Evolutionary conservation across 2,329 filamentous ascomycete species (phyloP).

Genomic region (Sarocladium strictum): DNA sequence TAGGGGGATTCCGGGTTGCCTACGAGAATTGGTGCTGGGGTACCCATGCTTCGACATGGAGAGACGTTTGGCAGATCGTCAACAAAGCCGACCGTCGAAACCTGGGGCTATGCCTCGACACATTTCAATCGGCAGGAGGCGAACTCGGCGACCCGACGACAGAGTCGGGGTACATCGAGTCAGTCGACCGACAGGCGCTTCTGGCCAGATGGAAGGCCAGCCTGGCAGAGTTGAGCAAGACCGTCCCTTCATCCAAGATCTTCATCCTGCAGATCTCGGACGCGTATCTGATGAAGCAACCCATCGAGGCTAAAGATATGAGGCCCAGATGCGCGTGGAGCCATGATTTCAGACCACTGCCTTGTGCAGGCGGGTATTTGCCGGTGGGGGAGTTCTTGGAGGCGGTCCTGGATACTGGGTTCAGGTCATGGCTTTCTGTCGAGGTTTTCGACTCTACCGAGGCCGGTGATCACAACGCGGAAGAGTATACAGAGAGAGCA

Average conservation of each 20-base stretch:
- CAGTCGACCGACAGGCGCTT: constrained; percentile 34
- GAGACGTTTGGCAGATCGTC: constrained; percentile 64
- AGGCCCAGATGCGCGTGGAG: constrained; percentile 64
- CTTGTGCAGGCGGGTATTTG: constrained; percentile 65
- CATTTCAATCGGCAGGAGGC: constrained; percentile 67
- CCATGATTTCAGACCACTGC: constrained; percentile 62
- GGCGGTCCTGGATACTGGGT: constrained; percentile 63
- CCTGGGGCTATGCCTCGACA: constrained; percentile 70
- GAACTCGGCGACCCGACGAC: constrained; percentile 71
- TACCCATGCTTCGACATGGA: constrained; percentile 63
- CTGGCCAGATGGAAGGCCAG: constrained; percentile 45
- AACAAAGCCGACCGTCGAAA: constrained; percentile 56
- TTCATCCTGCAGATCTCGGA: constrained; percentile 71
- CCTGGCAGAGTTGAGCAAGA: constrained; percentile 46
- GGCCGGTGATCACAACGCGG: constrained; percentile 40
- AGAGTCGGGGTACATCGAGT: constrained; percentile 49
- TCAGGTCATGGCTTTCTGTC: constrained; percentile 55
- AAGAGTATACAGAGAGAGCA: constrained; percentile 43
- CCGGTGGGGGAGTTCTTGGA: constrained; percentile 59
- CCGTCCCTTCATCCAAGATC: constrained; percentile 63
- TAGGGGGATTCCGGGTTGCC: constrained; percentile 54
- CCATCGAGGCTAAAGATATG: constrained; percentile 41
- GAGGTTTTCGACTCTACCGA: constrained; percentile 58
- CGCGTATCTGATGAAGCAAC: constrained; percentile 57
- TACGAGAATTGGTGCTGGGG: constrained; percentile 86